A percentile compares a stretch with the other conserved stretches of the same genome.
phyloP scores from a whole-genome alignment of 192 early-diverging fungal species.

The Umbelopsis vinacea region DNA sequence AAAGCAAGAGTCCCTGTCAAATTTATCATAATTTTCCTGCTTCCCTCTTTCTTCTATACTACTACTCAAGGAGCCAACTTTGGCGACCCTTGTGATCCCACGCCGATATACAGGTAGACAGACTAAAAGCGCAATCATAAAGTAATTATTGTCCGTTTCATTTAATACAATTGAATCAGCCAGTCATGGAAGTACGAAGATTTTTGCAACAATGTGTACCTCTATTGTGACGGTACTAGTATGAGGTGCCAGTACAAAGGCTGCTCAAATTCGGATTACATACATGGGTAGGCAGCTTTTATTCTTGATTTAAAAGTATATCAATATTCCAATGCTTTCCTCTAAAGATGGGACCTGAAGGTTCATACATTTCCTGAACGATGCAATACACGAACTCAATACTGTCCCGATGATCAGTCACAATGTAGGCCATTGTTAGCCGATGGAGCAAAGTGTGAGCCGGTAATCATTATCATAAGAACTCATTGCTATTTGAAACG shows the following conservation, averaged over 20 bases:
- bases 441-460: slow-evolving; percentile 27
- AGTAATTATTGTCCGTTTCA: not conserved
- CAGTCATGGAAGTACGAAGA: slow-evolving; percentile 35
- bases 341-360: slow-evolving; percentile 29
- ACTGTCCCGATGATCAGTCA: slow-evolving; percentile 41
- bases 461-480: slow-evolving; percentile 14
- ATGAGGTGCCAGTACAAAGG: slow-evolving; percentile 35
- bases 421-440: slow-evolving; percentile 28
- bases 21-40: not conserved
- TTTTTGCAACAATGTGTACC: slow-evolving; percentile 37
- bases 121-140: not conserved
- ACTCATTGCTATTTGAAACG: not conserved
- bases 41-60: not conserved
- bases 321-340: not conserved
- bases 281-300: slow-evolving; percentile 26
- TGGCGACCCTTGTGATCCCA: slow-evolving; percentile 32
- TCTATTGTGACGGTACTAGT: slow-evolving; percentile 30
- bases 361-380: slow-evolving; percentile 25
- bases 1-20: not conserved
- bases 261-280: slow-evolving; percentile 43
- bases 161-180: not conserved
- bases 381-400: slow-evolving; percentile 28
- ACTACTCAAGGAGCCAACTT: slow-evolving; percentile 8
- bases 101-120: slow-evolving; percentile 31
- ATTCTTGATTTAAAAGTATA: not conserved